These are phyloP conservation scores for Astrephomene gubernaculifera DNA, from an alignment of 139 green algal genomes.

Conservation along the genomic window DNA sequence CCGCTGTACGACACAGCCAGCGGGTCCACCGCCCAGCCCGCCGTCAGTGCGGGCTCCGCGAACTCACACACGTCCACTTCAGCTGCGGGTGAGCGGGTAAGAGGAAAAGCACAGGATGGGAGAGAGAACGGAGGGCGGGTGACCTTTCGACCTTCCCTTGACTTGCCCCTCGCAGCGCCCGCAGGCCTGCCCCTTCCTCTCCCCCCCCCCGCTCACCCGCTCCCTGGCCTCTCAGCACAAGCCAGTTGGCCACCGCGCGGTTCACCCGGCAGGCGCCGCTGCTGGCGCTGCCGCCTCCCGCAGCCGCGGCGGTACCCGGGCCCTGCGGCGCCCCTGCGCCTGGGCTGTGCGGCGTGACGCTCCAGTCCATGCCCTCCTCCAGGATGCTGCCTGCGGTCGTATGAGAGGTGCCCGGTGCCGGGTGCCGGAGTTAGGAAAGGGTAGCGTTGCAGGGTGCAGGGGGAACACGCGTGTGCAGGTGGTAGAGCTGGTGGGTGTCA, in stretches of 20 bases:
- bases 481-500: too few species aligned
- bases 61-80: conserved; percentile 61
- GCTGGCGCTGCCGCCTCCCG: neutral
- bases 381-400: conserved; percentile 54
- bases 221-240: conserved; percentile 69
- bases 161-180: neutral
- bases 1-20: conserved; percentile 60
- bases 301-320: neutral
- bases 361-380: conserved; percentile 73
- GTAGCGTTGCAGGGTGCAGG: too few species aligned
- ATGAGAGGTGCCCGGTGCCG: too few species aligned
- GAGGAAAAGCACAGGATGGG: too few species aligned
- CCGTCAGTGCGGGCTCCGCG: conserved; percentile 55
- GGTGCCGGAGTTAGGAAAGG: too few species aligned
- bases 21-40: conserved; percentile 57
- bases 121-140: too few species aligned
- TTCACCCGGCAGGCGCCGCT: conserved; percentile 25
- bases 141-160: too few species aligned
- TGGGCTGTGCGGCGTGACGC: conserved; percentile 19
- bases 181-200: neutral
- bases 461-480: too few species aligned
- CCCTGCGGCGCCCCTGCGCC: neutral
- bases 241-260: conserved; percentile 61
- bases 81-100: conserved; percentile 34
- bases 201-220: conserved; percentile 39